Conservation (phyloP, 1,139 yeast genomes). For the Pichia cactophila region DNA sequence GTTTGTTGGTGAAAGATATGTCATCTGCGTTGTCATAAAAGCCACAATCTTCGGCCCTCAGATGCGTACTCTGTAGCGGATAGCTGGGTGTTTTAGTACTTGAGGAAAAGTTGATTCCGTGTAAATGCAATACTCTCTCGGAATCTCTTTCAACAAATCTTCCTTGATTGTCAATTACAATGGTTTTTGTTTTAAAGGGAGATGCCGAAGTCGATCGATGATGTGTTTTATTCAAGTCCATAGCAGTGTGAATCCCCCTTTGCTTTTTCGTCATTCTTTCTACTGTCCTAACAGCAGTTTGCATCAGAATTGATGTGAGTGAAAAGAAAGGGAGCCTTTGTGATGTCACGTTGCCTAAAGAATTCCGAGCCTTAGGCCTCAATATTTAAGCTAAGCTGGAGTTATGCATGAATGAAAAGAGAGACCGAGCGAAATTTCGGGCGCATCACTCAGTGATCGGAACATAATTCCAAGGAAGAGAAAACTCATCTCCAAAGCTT, state of each 20-base stretch:
- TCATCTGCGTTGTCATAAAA: constrained; percentile 61
- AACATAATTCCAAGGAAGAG: no score
- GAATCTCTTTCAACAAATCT: constrained; percentile 47
- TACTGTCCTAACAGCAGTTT: background rate
- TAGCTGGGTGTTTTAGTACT: constrained; percentile 61
- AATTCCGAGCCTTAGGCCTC: background rate
- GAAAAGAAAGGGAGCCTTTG: background rate
- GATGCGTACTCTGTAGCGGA: constrained; percentile 51
- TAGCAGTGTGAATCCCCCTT: background rate
- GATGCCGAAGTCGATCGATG: background rate
- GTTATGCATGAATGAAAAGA: no score
- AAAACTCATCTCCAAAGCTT: no score
- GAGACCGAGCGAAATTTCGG: background rate
- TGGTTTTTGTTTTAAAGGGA: constrained; percentile 13
- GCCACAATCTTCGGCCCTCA: constrained; percentile 37
- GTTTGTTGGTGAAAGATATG: constrained; percentile 76
- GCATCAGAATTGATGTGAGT: background rate
- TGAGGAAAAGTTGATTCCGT: constrained; percentile 81
- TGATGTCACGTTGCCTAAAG: background rate
- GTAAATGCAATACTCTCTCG: constrained; percentile 55
- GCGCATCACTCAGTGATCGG: background rate
- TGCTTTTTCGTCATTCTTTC: background rate
- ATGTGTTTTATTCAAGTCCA: background rate
- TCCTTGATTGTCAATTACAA: constrained; percentile 33
- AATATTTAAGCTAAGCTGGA: no score